Percentiles rank a stretch among this genome's conserved stretches.
Evolutionary conservation across 352 stramenopile species (phyloP).

Genomic region (Nannochloropsis limnetica): DNA sequence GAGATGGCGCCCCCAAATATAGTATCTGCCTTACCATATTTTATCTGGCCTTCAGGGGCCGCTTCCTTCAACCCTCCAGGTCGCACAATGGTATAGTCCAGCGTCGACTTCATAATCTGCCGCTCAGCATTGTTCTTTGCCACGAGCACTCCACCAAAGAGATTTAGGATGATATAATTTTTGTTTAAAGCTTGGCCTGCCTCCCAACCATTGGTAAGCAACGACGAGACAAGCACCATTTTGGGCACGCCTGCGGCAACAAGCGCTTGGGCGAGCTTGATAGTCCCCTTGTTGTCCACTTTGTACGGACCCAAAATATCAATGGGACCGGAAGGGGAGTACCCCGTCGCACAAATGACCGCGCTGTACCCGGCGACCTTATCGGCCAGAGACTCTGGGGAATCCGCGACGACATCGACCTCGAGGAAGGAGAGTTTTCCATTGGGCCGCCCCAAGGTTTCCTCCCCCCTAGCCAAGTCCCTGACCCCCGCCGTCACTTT

Average conservation of each 20-base stretch:
- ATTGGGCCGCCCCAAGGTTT: neutral
- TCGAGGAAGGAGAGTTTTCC: conserved; percentile 13
- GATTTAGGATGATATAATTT: conserved; percentile 10
- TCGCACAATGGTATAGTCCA: conserved; percentile 11
- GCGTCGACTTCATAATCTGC: neutral
- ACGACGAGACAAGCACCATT: conserved; percentile 29
- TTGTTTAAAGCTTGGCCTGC: neutral
- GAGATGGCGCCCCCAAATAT: conserved; percentile 6
- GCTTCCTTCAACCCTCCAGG: neutral
- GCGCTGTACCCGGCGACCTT: neutral
- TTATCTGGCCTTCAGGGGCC: neutral
- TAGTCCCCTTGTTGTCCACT: conserved; percentile 10
- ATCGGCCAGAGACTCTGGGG: neutral
- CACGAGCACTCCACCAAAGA: neutral
- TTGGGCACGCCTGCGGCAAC: conserved; percentile 23
- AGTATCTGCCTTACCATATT: conserved; percentile 16
- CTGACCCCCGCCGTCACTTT: neutral
- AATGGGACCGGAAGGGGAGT: conserved; percentile 16
- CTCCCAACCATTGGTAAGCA: conserved; percentile 13
- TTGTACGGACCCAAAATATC: conserved; percentile 12
- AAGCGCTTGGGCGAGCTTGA: neutral
- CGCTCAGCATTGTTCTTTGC: conserved; percentile 9
- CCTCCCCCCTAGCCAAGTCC: conserved; percentile 1
- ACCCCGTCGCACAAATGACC: conserved; percentile 4
- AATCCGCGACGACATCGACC: conserved; percentile 29